A percentile compares a stretch with the other conserved stretches of the same genome.
These are phyloP conservation scores for Solanum bulbocastanum DNA, from an alignment of 257 asterid genomes.

Conservation along the genomic window DNA sequence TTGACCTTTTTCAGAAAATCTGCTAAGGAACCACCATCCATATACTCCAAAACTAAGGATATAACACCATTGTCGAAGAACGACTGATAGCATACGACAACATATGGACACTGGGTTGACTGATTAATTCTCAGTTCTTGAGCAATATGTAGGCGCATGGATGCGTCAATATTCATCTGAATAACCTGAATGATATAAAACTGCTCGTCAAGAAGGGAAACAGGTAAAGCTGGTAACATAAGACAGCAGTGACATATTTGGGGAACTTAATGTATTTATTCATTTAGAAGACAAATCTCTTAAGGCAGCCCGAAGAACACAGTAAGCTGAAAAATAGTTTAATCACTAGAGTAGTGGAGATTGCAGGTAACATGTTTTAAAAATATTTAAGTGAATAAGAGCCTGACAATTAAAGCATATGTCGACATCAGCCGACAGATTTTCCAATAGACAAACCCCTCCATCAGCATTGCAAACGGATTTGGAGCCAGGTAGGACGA, in stretches of 20 bases:
- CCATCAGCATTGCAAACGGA: not conserved
- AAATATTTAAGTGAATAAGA: not conserved
- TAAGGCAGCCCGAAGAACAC: not conserved
- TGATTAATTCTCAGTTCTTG: slow-evolving; percentile 97
- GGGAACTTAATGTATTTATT: not conserved
- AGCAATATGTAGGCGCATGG: slow-evolving; percentile 71
- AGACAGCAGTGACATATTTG: not conserved
- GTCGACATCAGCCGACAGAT: not conserved
- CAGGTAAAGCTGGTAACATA: not conserved
- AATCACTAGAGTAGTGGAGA: not conserved
- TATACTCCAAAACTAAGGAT: slow-evolving; percentile 89
- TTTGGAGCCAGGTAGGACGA: not conserved
- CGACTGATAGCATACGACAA: slow-evolving; percentile 84
- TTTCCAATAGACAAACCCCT: not conserved
- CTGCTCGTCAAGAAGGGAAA: not conserved
- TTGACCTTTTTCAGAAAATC: slow-evolving; percentile 78
- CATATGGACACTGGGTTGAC: slow-evolving; percentile 86
- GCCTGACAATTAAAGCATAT: not conserved
- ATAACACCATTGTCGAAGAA: slow-evolving; percentile 97
- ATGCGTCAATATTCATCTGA: slow-evolving; percentile 89
- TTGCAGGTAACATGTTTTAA: not conserved
- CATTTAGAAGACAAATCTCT: not conserved
- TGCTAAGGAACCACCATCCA: slow-evolving; percentile 98
- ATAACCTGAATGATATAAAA: slow-evolving; percentile 52
- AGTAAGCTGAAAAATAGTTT: not conserved